These are phyloP conservation scores for Eleusine coracana DNA, from an alignment of 176 grass and related monocot genomes.

Conservation along the genomic window DNA sequence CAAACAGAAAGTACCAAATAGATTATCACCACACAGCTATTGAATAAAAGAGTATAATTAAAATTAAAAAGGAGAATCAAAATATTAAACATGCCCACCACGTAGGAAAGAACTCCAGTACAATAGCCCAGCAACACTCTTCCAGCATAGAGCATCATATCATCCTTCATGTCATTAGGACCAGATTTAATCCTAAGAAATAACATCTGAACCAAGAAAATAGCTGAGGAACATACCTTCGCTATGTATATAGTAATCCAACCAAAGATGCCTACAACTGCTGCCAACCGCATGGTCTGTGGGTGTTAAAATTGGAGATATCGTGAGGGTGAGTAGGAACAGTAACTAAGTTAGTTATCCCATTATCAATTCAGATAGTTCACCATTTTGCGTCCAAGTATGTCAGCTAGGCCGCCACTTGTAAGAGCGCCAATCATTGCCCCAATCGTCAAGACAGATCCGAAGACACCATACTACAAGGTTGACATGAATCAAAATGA, in stretches of 20 bases:
- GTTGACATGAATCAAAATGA: not conserved
- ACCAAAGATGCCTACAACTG: conserved; percentile 60
- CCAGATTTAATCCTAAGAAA: conserved; percentile 24
- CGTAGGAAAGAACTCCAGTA: conserved; percentile 79
- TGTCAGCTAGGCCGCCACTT: conserved; percentile 58
- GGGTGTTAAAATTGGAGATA: conserved; percentile 31
- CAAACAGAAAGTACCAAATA: not conserved
- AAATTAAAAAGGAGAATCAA: not conserved
- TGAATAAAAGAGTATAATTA: not conserved
- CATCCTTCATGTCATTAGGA: conserved; percentile 26
- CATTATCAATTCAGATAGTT: conserved; percentile 12
- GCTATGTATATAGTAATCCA: conserved; percentile 74
- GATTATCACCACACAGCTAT: not conserved
- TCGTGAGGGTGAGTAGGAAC: not conserved
- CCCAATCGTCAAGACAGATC: conserved; percentile 75
- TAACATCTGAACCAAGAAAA: not conserved
- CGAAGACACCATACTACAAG: conserved; percentile 75
- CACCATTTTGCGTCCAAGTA: conserved; percentile 73
- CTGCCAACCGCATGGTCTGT: conserved; percentile 65
- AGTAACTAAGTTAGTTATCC: not conserved
- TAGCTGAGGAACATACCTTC: conserved; percentile 40
- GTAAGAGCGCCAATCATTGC: conserved; percentile 82
- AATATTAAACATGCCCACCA: conserved; percentile 49
- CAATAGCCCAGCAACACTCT: conserved; percentile 61
- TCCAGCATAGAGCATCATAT: conserved; percentile 56